Conservation (phyloP, 176 grass and related monocot species). For the Coix lacrymajobi region DNA sequence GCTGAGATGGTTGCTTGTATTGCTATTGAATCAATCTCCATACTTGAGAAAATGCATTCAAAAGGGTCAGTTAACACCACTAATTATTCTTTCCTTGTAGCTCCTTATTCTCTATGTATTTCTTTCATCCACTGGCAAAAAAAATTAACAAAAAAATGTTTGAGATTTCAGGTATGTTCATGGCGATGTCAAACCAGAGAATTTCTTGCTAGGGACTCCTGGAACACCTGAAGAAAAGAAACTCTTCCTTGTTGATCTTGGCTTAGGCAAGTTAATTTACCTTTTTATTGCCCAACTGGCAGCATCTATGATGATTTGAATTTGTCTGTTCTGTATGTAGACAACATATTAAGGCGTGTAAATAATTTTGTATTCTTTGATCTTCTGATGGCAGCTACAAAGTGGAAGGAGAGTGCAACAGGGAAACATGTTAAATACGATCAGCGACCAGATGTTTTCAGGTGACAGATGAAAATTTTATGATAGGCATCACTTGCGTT, state of each 20-base stretch:
- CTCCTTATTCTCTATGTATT: conserved; percentile 2
- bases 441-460: conserved; percentile 97
- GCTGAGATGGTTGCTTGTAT: conserved; percentile 98
- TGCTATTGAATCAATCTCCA: conserved; percentile 94
- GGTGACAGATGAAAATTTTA: conserved; percentile 45
- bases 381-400: conserved; percentile 62
- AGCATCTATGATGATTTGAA: background rate
- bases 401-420: conserved; percentile 75
- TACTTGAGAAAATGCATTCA: conserved; percentile 97
- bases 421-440: conserved; percentile 92
- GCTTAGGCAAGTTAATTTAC: conserved; percentile 63
- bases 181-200: conserved; percentile 97
- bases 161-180: conserved; percentile 76
- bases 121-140: background rate
- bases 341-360: background rate
- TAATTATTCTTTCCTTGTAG: background rate
- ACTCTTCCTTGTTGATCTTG: conserved; percentile 99
- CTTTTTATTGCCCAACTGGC: background rate
- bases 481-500: conserved; percentile 21
- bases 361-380: conserved; percentile 31
- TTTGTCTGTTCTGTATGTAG: conserved; percentile 19
- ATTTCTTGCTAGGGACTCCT: conserved; percentile 92
- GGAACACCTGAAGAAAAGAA: conserved; percentile 89
- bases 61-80: conserved; percentile 64
- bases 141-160: conserved; percentile 3